Evolutionary conservation across 2,329 filamentous ascomycete genomes (phyloP).

Genomic region (Nemania sp.): DNA sequence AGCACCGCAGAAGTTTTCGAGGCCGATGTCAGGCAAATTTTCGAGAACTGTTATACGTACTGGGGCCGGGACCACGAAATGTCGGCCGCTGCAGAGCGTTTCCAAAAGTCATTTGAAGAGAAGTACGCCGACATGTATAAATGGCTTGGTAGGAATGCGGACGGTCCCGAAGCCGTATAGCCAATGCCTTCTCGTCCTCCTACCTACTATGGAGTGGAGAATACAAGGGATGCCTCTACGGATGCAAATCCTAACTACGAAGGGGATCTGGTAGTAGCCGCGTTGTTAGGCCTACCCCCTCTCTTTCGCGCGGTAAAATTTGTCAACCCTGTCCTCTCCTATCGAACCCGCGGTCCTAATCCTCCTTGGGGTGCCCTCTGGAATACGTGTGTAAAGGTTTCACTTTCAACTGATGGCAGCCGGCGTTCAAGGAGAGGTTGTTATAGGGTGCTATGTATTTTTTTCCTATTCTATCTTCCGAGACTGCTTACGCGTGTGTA

Average conservation of each 20-base stretch:
- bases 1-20: conserved; percentile 65
- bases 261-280: background rate
- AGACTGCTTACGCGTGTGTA: background rate
- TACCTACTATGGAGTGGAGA: too few species aligned
- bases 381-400: conserved; percentile 10
- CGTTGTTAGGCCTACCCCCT: background rate
- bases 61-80: conserved; percentile 59
- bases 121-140: conserved; percentile 71
- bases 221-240: background rate
- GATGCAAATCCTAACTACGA: background rate
- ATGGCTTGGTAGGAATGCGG: conserved; percentile 66
- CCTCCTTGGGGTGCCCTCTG: conserved; percentile 5
- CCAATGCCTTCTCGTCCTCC: background rate
- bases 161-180: conserved; percentile 56
- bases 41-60: conserved; percentile 73
- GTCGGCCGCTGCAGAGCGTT: conserved; percentile 66
- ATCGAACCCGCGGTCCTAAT: conserved; percentile 10
- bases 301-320: background rate
- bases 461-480: background rate
- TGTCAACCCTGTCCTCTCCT: background rate
- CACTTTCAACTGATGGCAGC: conserved; percentile 15
- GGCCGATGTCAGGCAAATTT: conserved; percentile 70
- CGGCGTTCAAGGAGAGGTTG: conserved; percentile 23
- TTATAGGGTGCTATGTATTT: conserved; percentile 23
- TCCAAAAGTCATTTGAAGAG: conserved; percentile 69